Evolutionary conservation across 1,284 basidiomycete genomes (phyloP), one percentile per base, ranked within the genome.

Genomic region (Thelephora terrestris): DNA sequence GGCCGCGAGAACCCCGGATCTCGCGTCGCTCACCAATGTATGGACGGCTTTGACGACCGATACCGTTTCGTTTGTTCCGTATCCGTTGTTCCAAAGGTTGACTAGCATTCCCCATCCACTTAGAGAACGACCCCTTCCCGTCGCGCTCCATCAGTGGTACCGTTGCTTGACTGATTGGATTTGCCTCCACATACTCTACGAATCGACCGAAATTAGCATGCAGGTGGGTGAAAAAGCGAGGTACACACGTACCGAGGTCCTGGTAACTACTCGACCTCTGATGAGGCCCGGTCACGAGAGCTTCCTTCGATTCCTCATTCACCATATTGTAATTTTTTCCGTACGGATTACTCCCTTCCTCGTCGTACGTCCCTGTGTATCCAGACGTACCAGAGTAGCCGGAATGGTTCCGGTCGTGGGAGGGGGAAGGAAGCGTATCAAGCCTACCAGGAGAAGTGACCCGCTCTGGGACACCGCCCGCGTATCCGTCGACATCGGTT

Each of bases 21-120:
- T 32, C 12, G 42, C 52, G 23, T 47, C 5, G 68, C 71, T 53
- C 49, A 89, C 85, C 76, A 49, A 88, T 74, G 52, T 85, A 77
- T 7, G 94, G 88, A 62, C 84, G 77, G 48, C 64, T 75, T 64
- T 98, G 94, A 18, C 89, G 74, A 5, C 87, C 88, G 38, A 94
- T 74, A 1, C 90, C 89, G 42, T 85, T 75, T 59, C 79, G 84
- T 70, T 91, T 92, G 59, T 86, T 73, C 57, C 91, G 84, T 60
- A 93, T 91, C 39, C 85, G 75, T 59, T 91, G 87, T 53, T 86
- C 75, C n/a, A 91, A 52, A 0, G 87, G 84, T 49, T 82, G 80
- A 56, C 67, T 42, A 10, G 14, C 29, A 12, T 10, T 32, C 29
- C 29, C 29, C 6, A 32, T 32, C 29, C 29, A 32, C 29, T 32